Evolutionary conservation across 805 yeast species (phyloP), one percentile per base, ranked within the genome.

Genomic region (Torulaspora franciscae): DNA sequence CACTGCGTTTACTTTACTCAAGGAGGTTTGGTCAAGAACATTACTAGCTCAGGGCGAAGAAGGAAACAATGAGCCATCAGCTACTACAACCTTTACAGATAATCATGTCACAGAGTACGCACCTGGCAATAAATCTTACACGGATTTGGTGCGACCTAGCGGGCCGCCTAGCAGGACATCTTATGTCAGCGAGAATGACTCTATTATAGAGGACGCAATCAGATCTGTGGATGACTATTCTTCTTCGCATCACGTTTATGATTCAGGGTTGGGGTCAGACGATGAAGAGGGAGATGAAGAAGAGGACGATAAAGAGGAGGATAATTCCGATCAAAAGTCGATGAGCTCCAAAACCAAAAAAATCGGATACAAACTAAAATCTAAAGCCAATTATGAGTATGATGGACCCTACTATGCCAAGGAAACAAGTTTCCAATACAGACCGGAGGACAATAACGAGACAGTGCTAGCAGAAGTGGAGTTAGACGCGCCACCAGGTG

Each of bases 401-500:
- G 69, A 72, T 14, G 96, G 96, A 0, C 91, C 95, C 0, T 68
- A 65, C 6, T 64, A 69, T 1, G 93, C 85, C 58, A 64, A 64
- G 0, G 78, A 83, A 2, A 85, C 96, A 0, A 59, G 64, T 1
- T 59, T 74, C 35, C 72, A 70, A 1, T 65, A 67, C 36, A 73
- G 73, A 25, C 73, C 75, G 2, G 71, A 67, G 2, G 54, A 54
- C 25, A 71, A 73, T 14, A 69, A 75, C 9, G 88, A 81, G 52
- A 76, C 69, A 36, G 61, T 77, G 4, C 69, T 84, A 27, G 67
- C 79, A 4, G 75, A 76, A 30, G 77, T 74, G 19, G 68, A 66
- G 1, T 66, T 85, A 29, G 66, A 72, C 11, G 90, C 85, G 1
- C 93, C 98, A 1, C 68, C 91, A 3, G 96, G 96, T 0, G 71